Conservation (phyloP, 2,329 filamentous ascomycete species). For the Penicillium sp. region DNA sequence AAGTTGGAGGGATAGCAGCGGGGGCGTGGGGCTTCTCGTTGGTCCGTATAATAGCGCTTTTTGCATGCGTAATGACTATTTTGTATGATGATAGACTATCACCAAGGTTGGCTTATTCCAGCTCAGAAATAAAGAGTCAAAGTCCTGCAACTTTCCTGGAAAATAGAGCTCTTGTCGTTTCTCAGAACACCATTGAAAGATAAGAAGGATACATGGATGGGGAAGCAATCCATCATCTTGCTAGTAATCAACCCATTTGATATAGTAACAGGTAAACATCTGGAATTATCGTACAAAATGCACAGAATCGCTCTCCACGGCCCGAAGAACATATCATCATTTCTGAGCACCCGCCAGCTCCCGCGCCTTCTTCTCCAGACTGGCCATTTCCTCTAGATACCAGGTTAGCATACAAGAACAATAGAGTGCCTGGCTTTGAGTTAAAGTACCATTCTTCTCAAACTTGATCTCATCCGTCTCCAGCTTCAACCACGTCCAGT, state of each 20-base stretch:
- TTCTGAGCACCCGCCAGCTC: constrained; percentile 35
- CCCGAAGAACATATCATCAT: constrained; percentile 19
- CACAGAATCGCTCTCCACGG: too few relatives aligned
- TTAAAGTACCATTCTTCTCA: constrained; percentile 42
- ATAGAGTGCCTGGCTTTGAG: not conserved
- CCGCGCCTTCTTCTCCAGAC: constrained; percentile 38
- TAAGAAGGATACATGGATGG: too few relatives aligned
- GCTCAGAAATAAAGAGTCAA: not conserved
- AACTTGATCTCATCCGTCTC: constrained; percentile 49
- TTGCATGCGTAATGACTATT: constrained; percentile 3
- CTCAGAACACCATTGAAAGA: not conserved
- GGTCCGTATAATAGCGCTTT: not conserved
- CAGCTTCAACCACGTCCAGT: constrained; percentile 51
- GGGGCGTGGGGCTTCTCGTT: not conserved
- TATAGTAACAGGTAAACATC: not conserved
- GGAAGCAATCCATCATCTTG: too few relatives aligned
- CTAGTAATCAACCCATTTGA: not conserved
- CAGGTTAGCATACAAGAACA: not conserved
- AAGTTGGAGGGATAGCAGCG: constrained; percentile 4
- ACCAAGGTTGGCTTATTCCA: not conserved
- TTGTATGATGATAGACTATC: constrained; percentile 8
- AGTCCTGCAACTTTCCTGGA: too few relatives aligned
- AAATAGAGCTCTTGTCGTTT: not conserved
- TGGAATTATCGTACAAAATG: not conserved
- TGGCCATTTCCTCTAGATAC: constrained; percentile 34